These are phyloP conservation scores for Geosmithia morbida DNA, from an alignment of 2,329 filamentous ascomycete genomes.

Conservation along the genomic window DNA sequence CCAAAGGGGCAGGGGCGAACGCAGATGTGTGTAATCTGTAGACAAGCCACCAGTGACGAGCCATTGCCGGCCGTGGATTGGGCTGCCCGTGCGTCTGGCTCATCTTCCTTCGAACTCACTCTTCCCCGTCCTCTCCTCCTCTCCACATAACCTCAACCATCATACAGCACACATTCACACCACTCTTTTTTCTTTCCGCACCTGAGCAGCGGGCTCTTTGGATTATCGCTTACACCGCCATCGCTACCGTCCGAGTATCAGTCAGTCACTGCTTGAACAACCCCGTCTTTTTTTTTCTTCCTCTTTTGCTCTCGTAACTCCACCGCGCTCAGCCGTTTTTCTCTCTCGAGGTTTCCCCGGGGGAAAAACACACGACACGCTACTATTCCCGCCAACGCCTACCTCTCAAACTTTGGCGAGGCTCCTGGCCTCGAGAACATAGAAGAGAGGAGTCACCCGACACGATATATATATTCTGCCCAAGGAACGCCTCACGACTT, in stretches of 20 bases:
- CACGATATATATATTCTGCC: neutral
- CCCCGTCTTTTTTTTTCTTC: too few species aligned
- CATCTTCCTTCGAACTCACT: neutral
- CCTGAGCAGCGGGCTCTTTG: too few species aligned
- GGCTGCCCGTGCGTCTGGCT: neutral
- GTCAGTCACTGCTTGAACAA: too few species aligned
- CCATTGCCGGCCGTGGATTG: neutral
- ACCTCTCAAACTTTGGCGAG: neutral
- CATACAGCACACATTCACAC: neutral
- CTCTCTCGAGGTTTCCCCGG: too few species aligned
- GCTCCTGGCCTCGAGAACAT: neutral
- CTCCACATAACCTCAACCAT: neutral
- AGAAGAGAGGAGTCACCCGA: too few species aligned
- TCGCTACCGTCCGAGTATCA: neutral
- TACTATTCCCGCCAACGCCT: neutral
- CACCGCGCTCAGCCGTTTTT: too few species aligned
- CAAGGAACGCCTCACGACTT: neutral
- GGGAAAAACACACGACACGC: neutral
- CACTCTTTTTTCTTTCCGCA: too few species aligned
- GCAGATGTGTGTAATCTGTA: neutral
- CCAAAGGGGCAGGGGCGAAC: neutral
- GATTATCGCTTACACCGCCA: neutral
- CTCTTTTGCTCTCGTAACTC: too few species aligned
- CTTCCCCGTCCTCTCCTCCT: neutral
- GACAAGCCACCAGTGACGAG: neutral